Conservation (phyloP, 371 early-diverging fungal genomes). For the Haplosporangium sp. region DNA sequence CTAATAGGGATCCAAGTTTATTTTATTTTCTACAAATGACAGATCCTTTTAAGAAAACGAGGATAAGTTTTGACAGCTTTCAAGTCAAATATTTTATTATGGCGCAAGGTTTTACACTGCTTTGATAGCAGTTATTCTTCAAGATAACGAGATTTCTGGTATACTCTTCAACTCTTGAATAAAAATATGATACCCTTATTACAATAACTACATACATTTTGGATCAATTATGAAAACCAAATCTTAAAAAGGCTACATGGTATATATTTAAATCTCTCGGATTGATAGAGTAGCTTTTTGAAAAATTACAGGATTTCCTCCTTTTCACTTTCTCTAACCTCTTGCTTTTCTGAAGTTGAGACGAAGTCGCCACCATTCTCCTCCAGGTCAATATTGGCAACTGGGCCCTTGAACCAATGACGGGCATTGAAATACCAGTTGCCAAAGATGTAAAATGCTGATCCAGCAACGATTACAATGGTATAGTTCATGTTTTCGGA, state of each 20-base stretch:
- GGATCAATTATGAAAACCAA: background rate
- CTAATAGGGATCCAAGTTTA: background rate
- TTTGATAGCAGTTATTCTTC: too few species aligned
- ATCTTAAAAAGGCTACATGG: background rate
- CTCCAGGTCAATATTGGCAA: constrained; percentile 47
- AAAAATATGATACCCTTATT: too few species aligned
- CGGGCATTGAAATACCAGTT: constrained; percentile 65
- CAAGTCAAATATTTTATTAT: background rate
- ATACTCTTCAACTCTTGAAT: too few species aligned
- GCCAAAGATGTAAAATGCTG: constrained; percentile 60
- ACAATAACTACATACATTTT: too few species aligned
- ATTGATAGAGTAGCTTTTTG: background rate
- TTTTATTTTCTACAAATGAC: background rate
- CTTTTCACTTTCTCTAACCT: background rate
- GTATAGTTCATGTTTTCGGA: constrained; percentile 72
- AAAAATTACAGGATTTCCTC: constrained; percentile 2
- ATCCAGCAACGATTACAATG: constrained; percentile 52
- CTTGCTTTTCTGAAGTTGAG: constrained; percentile 4
- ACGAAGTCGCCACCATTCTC: constrained; percentile 40
- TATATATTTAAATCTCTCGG: background rate
- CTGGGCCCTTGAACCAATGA: constrained; percentile 73
- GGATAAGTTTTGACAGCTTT: background rate
- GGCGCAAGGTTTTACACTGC: background rate
- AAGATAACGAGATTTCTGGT: too few species aligned
- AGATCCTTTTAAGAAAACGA: background rate